Base-by-base conservation (phyloP, 2,329 filamentous ascomycete genomes). In the Colletotrichum salicis region DNA sequence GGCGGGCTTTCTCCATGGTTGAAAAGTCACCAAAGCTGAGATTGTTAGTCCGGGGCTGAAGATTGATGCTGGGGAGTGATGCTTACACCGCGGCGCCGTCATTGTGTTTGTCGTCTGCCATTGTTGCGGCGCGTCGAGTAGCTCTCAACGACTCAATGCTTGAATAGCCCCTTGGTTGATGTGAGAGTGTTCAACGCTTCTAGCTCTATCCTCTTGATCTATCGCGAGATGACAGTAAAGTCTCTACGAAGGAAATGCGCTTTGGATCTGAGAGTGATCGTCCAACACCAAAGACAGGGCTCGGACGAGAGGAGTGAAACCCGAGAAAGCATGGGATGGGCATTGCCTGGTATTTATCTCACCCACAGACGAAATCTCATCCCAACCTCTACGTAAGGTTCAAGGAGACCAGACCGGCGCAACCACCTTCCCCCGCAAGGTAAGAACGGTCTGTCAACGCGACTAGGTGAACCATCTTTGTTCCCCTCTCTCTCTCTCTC, bases 91-190 rank as follows among this genome's bases (percentile, higher is more conserved):
- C 58, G 15, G 29, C 27, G 2, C 27, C 64, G 45, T 27, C 65
- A 10, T 48, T 33, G 13, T 65, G 58, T 45, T 71, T 71, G 35
- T 71, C 54, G 59, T 68, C 64, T 37, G 64, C 54, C 69, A 68
- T 71, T 5, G 5, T 62, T 13, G 57, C 31, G 63, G 31, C 51
- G 19, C 27, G 51, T 11, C 35, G 24, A 31, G 37, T 31, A n/a
- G 15, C 33, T 19, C 2, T 29, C 29, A 33, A 6, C 52, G 29
- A 54, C 41, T 31, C 52, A 11, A 27, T 27, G 24, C 33, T n/a
- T 55, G 22, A 19, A 31, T 27, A 51, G 57, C 37, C n/a, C 24
- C 3, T 24, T 8, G 1, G n/a, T 35, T 29, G 22, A 48, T 29
- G n/a, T 24, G 22, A 31, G 33, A 24, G 8, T 24, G 33, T 12